Percentiles rank a stretch among this genome's conserved stretches.
These are phyloP conservation scores for Sugiyamaella valdiviana DNA, from an alignment of 805 yeast species.

Conservation along the genomic window DNA sequence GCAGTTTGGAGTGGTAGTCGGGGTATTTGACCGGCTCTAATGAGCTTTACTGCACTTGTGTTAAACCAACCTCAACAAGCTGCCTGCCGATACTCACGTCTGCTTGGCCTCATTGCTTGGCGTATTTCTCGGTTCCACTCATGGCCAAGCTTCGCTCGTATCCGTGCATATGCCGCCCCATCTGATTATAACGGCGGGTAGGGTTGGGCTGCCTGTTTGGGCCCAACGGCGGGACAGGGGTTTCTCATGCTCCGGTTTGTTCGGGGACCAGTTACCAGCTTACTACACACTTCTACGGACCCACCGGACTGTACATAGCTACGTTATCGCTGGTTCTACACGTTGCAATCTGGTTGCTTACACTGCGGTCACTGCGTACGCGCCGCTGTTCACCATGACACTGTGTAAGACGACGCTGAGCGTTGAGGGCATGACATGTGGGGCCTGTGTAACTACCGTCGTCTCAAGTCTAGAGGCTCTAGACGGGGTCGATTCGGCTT, in stretches of 20 bases:
- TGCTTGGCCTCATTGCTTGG: too few species aligned
- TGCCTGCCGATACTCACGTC: too few species aligned
- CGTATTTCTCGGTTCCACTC: too few species aligned
- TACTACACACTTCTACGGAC: too few species aligned
- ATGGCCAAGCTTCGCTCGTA: too few species aligned
- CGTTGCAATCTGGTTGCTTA: neutral
- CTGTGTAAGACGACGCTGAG: slow-evolving; percentile 19
- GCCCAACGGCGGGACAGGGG: neutral
- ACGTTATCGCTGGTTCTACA: too few species aligned
- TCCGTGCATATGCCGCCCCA: neutral
- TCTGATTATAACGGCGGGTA: neutral
- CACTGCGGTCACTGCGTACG: neutral
- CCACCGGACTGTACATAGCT: neutral
- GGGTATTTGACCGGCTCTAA: too few species aligned
- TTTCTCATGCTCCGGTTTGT: neutral
- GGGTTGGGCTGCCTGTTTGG: neutral
- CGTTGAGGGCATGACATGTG: slow-evolving; percentile 85
- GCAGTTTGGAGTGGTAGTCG: too few species aligned
- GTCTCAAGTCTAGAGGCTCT: slow-evolving; percentile 45
- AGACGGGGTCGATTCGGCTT: slow-evolving; percentile 47
- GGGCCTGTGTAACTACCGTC: slow-evolving; percentile 71
- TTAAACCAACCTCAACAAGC: too few species aligned
- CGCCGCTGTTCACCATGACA: too few species aligned
- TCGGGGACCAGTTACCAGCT: too few species aligned
- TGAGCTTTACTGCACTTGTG: too few species aligned